Percentiles rank a stretch among this genome's conserved stretches.
These are phyloP conservation scores for Aspergillus bridgeri DNA, from an alignment of 495 filamentous ascomycete genomes.

Conservation along the genomic window DNA sequence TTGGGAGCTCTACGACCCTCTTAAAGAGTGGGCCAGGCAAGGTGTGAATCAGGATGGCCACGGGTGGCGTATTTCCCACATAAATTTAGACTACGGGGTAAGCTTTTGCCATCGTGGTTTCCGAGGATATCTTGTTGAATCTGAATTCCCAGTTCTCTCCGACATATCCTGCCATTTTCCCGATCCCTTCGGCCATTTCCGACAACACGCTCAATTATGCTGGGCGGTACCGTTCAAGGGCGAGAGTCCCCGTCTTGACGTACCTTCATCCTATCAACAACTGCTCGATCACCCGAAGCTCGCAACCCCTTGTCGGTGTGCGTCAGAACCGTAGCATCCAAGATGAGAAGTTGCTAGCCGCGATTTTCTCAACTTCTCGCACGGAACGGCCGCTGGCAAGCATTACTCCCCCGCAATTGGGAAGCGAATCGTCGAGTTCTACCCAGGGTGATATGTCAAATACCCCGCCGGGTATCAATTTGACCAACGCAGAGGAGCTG, in stretches of 20 bases:
- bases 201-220: slow-evolving; percentile 97
- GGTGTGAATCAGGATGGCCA: slow-evolving; percentile 74
- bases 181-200: slow-evolving; percentile 82
- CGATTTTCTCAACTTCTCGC: slow-evolving; percentile 82
- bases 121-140: slow-evolving; percentile 24
- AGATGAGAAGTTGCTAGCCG: slow-evolving; percentile 88
- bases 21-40: slow-evolving; percentile 74
- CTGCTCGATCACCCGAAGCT: slow-evolving; percentile 92
- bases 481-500: slow-evolving; percentile 58
- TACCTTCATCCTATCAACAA: slow-evolving; percentile 97
- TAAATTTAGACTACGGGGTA: slow-evolving; percentile 82
- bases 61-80: slow-evolving; percentile 86
- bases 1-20: slow-evolving; percentile 85
- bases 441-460: slow-evolving; percentile 52
- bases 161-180: slow-evolving; percentile 87
- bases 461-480: slow-evolving; percentile 37
- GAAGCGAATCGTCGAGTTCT: slow-evolving; percentile 55
- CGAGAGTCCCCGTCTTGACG: slow-evolving; percentile 80
- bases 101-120: slow-evolving; percentile 1
- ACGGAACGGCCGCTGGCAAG: slow-evolving; percentile 44
- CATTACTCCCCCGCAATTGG: slow-evolving; percentile 37
- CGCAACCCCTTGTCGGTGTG: slow-evolving; percentile 87
- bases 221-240: slow-evolving; percentile 78
- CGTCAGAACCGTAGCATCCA: slow-evolving; percentile 88
- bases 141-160: slow-evolving; percentile 69